Percentiles rank a stretch among this genome's conserved stretches.
These are phyloP conservation scores for Puccinia triticina DNA, from an alignment of 1,284 basidiomycete genomes.

Conservation along the genomic window DNA sequence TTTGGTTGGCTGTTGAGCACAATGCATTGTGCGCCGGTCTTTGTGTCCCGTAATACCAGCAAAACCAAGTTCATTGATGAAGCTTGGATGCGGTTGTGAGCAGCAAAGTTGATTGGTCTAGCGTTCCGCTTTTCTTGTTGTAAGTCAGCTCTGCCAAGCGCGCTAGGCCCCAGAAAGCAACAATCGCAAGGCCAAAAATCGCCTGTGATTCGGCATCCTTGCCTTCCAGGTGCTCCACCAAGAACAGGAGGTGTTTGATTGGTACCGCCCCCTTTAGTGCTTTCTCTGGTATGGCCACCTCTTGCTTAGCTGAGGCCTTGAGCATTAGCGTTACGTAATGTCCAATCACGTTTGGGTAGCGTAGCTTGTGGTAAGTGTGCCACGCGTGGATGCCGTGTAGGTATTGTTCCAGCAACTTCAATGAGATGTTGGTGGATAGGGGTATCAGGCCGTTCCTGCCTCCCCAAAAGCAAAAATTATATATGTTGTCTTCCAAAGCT, in stretches of 20 bases:
- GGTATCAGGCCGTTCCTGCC: not conserved
- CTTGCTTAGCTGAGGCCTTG: not conserved
- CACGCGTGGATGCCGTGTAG: too few relatives aligned
- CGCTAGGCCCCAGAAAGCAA: slow-evolving; percentile 18
- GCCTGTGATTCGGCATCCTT: not conserved
- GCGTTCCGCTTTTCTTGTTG: not conserved
- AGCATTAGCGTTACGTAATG: not conserved
- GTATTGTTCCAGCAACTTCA: not conserved
- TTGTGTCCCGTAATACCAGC: not conserved
- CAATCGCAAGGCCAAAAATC: not conserved
- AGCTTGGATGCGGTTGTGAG: not conserved
- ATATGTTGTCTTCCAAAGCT: not conserved
- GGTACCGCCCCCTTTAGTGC: not conserved
- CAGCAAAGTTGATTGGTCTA: not conserved
- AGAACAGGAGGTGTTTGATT: not conserved
- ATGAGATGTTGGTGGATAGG: not conserved
- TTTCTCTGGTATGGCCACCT: not conserved
- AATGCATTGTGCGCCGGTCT: not conserved
- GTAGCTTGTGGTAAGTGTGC: not conserved
- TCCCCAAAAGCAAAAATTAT: not conserved
- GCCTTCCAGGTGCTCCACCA: not conserved
- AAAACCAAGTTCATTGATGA: not conserved
- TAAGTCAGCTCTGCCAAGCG: not conserved
- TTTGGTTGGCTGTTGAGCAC: not conserved
- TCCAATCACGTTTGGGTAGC: not conserved